Base-by-base conservation (phyloP, 768 basidiomycete genomes). In the Galerina sulciceps region DNA sequence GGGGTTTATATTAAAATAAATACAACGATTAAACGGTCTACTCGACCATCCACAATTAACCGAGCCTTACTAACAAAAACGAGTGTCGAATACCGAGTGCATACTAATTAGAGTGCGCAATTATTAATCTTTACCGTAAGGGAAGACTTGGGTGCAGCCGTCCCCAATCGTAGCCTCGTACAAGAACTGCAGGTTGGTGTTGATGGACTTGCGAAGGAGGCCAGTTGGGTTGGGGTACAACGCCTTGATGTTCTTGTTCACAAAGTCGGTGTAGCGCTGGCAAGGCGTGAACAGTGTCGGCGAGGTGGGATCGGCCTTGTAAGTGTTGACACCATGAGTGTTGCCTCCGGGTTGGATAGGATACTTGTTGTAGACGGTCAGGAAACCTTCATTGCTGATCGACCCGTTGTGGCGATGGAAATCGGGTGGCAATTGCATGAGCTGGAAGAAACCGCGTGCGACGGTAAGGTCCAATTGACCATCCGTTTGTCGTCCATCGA, bases 361-460 rank as follows among this genome's bases (percentile, higher is more conserved):
- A 23, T 64, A 53, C 13, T 44, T 40, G 1, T 38, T 5, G n/a
- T 55, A 54, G 10, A 64, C 51, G 4, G 18, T 35, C 11, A 37
- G 20, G 31, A 58, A 51, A 13, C 59, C 62, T 6, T 57, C 38
- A 10, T 47, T 31, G 15, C 53, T 61, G 31, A 57, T 36, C 1
- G 66, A 52, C 9, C 54, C 50, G 20, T 61, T 58, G 6, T 55
- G 35, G 41, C 66, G 59, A 58, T 45, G 60, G 48, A 65, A 68
- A 5, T 53, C 58, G 15, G 36, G 20, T 0, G 67, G 67, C 41
- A 68, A 54, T 10, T 52, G 54, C 51, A 60, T 64, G 22, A 62
- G 40, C 41, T 64, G 63, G 58, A 64, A 66, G 55, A 68, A 65
- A 8, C 63, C 56, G 31, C 65, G 65, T 10, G 67, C 67, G 37